Percentiles rank a stretch among this genome's conserved stretches.
Evolutionary conservation across 352 stramenopile species (phyloP).

Genomic region (Pelagophyceae sp.): DNA sequence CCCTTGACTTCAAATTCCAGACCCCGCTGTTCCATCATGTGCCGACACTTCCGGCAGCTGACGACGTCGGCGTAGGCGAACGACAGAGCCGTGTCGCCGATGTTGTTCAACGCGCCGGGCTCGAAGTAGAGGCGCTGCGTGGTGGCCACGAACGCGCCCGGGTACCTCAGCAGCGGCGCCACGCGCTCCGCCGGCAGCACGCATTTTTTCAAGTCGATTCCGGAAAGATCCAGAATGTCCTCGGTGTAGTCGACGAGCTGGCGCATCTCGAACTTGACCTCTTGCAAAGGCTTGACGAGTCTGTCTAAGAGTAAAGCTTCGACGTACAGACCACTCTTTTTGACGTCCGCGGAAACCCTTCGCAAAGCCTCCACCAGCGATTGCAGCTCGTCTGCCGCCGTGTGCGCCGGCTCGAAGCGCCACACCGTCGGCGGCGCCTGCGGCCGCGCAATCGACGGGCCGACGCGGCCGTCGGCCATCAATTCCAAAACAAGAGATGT

Average conservation of each 20-base stretch:
- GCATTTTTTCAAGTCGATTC: neutral
- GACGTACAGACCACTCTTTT: conserved; percentile 52
- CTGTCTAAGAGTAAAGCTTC: conserved; percentile 55
- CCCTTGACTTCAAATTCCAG: conserved; percentile 67
- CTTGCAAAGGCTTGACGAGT: conserved; percentile 50
- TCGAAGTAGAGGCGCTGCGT: conserved; percentile 81
- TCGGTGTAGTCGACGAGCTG: conserved; percentile 70
- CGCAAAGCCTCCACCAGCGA: conserved; percentile 44
- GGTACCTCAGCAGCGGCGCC: conserved; percentile 67
- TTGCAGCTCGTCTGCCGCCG: conserved; percentile 50
- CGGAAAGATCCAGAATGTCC: conserved; percentile 45
- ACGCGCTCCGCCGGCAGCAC: conserved; percentile 56
- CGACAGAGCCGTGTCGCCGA: conserved; percentile 67
- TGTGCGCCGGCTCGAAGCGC: conserved; percentile 64
- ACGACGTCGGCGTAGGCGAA: conserved; percentile 63
- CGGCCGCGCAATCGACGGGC: conserved; percentile 35
- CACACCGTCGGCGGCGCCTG: conserved; percentile 39
- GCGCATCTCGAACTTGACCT: conserved; percentile 57
- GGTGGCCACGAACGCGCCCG: conserved; percentile 73
- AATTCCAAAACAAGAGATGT: conserved; percentile 47
- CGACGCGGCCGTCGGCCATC: conserved; percentile 58
- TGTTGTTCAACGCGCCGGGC: conserved; percentile 76
- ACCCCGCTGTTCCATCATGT: conserved; percentile 70
- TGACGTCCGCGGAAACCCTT: conserved; percentile 44
- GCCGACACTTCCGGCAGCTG: conserved; percentile 67